Base-by-base conservation (phyloP, 345 rosid species). In the Crucihimalaya himalaica region DNA sequence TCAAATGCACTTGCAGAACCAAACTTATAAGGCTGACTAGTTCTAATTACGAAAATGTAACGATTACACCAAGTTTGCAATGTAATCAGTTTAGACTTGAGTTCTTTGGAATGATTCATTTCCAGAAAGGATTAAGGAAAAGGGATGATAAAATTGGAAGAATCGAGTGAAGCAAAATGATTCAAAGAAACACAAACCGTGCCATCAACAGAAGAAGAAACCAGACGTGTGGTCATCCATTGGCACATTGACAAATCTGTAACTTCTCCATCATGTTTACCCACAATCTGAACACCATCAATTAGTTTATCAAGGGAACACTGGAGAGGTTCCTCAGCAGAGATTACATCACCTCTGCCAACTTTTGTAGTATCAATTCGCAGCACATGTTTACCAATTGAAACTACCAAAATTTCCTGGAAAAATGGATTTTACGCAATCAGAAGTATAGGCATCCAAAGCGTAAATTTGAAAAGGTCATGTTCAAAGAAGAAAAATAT, bases 161-260 rank as follows among this genome's bases (percentile, higher is more conserved):
- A 29, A 28, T 5, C 12, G 8, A 43, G 45, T 28, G 54, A 50
- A 52, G 40, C 37, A 68, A 39, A 65, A 68, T 8, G 66, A 63
- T 13, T 25, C 57, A 48, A 19, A 43, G 14, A 78, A 72, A 51
- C 35, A 85, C 98, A 68, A 61, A 94, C 98, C 84, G 85, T 81
- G 80, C 98, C 97, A 84, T 94, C 98, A 27, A 62, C 75, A 0
- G 98, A 88, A 74, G 98, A 90, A 45, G 98, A 94, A 77, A 84
- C 96, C 78, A 89, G 84, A 55, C 89, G 87, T 31, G 90, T 84
- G 58, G 81, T 85, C 93, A 86, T 86, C 97, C 93, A 91, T 62
- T 91, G 93, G 81, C 93, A 94, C 90, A 94, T 88, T 28, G 97
- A 94, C 78, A 94, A 80, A 81, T 87, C 98, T 18, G 98, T 94